A percentile compares a stretch with the other conserved stretches of the same genome.
Evolutionary conservation across 208 protist genomes (phyloP).

Genomic region (Strigomonas galati): DNA sequence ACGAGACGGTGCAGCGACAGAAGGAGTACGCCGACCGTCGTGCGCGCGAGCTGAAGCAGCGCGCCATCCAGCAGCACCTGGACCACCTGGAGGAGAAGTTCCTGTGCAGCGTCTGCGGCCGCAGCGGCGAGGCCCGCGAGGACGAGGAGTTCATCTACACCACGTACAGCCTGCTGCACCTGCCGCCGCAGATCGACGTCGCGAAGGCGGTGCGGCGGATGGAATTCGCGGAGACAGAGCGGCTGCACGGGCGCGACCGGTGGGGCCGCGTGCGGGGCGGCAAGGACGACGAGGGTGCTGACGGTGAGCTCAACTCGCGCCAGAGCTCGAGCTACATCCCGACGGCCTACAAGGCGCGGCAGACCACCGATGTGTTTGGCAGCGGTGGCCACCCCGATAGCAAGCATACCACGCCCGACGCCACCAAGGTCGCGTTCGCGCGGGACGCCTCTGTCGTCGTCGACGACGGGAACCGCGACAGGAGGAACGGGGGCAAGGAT

Average conservation of each 20-base stretch:
- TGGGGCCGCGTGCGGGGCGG: not conserved
- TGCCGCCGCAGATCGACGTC: conserved; percentile 37
- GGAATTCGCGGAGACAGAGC: conserved; percentile 17
- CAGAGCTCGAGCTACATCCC: not conserved
- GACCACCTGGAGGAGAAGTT: conserved; percentile 78
- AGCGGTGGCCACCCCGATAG: no score
- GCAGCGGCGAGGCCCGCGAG: conserved; percentile 58
- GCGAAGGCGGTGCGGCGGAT: conserved; percentile 28
- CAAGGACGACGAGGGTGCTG: conserved; percentile 11
- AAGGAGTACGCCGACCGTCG: conserved; percentile 48
- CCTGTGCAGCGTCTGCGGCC: conserved; percentile 78
- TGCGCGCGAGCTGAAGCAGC: conserved; percentile 50
- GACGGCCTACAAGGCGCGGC: not conserved
- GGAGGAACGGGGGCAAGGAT: no score
- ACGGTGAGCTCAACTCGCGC: not conserved
- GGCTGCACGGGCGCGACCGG: not conserved
- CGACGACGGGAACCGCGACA: not conserved
- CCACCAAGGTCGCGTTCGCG: not conserved
- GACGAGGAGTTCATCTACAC: conserved; percentile 50
- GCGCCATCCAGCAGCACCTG: conserved; percentile 65
- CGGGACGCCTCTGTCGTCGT: not conserved
- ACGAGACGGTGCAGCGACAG: conserved; percentile 51
- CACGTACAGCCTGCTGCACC: conserved; percentile 55
- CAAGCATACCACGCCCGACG: not conserved
- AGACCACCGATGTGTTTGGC: no score